Percentiles rank a stretch among this genome's conserved stretches.
Evolutionary conservation across 768 basidiomycete species (phyloP).

Genomic region (Xerocomellus chrysenteron): DNA sequence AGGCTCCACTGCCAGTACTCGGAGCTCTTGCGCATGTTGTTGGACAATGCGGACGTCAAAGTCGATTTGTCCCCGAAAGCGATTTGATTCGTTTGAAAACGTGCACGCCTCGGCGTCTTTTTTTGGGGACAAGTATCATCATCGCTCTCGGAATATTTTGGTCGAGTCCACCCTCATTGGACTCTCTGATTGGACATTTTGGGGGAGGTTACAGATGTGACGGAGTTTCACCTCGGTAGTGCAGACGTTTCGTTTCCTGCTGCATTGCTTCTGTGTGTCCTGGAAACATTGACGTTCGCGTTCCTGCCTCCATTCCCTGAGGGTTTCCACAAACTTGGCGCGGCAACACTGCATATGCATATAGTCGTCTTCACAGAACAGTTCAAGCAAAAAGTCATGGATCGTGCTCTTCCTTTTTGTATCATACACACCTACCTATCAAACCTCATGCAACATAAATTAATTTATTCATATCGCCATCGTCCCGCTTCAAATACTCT

Average conservation of each 20-base stretch:
- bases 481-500: conserved; percentile 82
- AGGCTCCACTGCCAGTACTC: conserved; percentile 59
- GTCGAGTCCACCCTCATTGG: background rate
- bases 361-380: background rate
- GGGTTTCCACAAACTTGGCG: background rate
- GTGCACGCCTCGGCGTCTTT: background rate
- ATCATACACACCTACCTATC: background rate
- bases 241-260: background rate
- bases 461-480: conserved; percentile 67
- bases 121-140: background rate
- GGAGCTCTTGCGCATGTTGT: conserved; percentile 54
- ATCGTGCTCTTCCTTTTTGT: background rate
- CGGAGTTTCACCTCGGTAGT: background rate
- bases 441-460: conserved; percentile 68
- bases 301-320: background rate
- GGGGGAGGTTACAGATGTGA: background rate
- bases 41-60: conserved; percentile 49
- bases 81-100: background rate
- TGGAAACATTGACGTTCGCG: background rate
- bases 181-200: background rate
- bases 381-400: too few relatives aligned
- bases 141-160: background rate
- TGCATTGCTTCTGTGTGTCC: background rate
- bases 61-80: conserved; percentile 17
- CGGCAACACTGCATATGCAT: background rate